Evolutionary conservation across 129 eudicot species (phyloP), one percentile per base, ranked within the genome.

Genomic region (Flaveria sonorensis): DNA sequence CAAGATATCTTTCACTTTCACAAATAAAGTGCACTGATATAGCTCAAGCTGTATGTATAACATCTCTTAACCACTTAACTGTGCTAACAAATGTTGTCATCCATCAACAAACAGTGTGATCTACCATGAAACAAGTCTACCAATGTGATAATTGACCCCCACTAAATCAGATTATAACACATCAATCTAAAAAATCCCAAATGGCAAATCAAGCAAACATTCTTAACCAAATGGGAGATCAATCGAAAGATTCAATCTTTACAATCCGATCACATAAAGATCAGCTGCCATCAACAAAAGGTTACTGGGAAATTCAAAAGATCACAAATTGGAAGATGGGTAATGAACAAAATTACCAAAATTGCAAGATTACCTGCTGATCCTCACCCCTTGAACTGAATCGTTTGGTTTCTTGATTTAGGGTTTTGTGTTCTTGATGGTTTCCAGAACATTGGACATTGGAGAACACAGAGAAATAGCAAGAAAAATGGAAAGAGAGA

Each of bases 51-150:
- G 10, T 60, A 7, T 61, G 7, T 61, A 61, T 26, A 57, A 10
- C 65, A 59, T 59, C 36, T 9, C 30, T 59, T 59, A 2, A 59
- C 51, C 84, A 75, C 79, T 81, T 72, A 21, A 60, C 68, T 59
- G 10, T 32, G 56, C 53, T 68, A 47, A 57, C 10, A 60, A 43
- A 70, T 66, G 13, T 26, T 48, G 48, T 32, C 52, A 77, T 63
- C 84, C 75, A 75, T 79, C 32, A 28, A 70, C 24, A 52, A 36
- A 77, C 26, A 40, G 46, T 46, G 73, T 77, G 81, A 77, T 77
- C 74, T 66, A 51, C 72, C 55, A 74, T 60, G 10, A 60, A 40
- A 16, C 56, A 63, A 60, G 60, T 74, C 71, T 47, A 76, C 16
- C 74, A 68, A 77, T 67, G 73, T 68, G 73, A 68, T 21, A 68